Evolutionary conservation across 305 asterid species (phyloP), one percentile per base, ranked within the genome.

Genomic region (Fraxinus sp.): DNA sequence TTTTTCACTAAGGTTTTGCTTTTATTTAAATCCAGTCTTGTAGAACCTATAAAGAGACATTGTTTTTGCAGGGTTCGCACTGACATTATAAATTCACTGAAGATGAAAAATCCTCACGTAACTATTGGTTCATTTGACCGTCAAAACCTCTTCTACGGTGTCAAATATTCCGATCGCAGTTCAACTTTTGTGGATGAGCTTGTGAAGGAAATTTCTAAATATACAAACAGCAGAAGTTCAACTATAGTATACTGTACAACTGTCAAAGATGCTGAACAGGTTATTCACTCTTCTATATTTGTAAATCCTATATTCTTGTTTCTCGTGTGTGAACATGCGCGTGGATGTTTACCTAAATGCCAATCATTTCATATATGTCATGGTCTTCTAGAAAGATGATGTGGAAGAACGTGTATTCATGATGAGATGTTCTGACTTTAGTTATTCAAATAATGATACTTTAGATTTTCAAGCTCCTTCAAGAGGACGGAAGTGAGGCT

Each of bases 71-170:
- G 98, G 93, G 99, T 96, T 83, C 93, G 96, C 52, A 80, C 55
- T 73, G 99, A 96, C 91, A 93, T 96, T 82, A 77, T 86, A 77
- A 86, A 82, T 46, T 94, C 99, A 79, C 72, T 96, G 91, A 89
- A 89, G 91, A 81, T 96, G 97, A 89, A 87, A 84, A 77, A 79
- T 87, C 97, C 98, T 70, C 88, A 88, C 81, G 89, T 93, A 83
- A 88, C 94, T 83, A 88, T 94, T 84, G 99, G 99, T 75, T 93
- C 99, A 77, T 96, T 96, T 83, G 97, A 96, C 87, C 98, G 99
- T 78, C 88, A 87, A 79, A 96, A 94, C 85, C 96, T 96, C 86
- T 93, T 93, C 90, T 94, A 96, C 86, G 92, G 93, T 71, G 98
- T 88, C 82, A 91, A 90, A 86, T 81, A 92, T 84, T 87, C 92